Evolutionary conservation across 2,329 filamentous ascomycete genomes (phyloP).

Genomic region (Fusarium pseudonygamai): DNA sequence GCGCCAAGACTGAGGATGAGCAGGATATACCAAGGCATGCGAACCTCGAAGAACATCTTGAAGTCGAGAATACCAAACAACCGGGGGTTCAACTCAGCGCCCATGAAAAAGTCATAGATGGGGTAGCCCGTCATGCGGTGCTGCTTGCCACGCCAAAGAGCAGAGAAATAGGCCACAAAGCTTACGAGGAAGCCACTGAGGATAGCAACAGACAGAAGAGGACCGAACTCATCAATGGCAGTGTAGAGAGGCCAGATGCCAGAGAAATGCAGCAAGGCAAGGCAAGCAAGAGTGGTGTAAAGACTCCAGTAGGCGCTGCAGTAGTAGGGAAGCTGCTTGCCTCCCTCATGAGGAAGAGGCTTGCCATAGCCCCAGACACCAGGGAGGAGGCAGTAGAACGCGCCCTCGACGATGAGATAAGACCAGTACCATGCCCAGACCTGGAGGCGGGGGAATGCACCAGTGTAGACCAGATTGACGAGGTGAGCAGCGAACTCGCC

Average conservation of each 20-base stretch:
- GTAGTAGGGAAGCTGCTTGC: slow-evolving; percentile 91
- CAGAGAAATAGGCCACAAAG: slow-evolving; percentile 86
- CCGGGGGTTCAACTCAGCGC: slow-evolving; percentile 87
- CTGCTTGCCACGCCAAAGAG: slow-evolving; percentile 79
- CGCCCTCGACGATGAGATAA: slow-evolving; percentile 86
- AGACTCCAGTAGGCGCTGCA: slow-evolving; percentile 90
- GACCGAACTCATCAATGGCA: slow-evolving; percentile 93
- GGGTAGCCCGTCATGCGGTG: slow-evolving; percentile 91
- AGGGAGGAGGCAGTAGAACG: slow-evolving; percentile 85
- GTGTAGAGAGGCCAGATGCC: slow-evolving; percentile 90
- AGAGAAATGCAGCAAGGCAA: slow-evolving; percentile 78
- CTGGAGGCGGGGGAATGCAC: slow-evolving; percentile 82
- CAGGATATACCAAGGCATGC: slow-evolving; percentile 91
- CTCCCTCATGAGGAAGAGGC: slow-evolving; percentile 81
- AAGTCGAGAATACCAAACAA: slow-evolving; percentile 89
- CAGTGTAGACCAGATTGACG: slow-evolving; percentile 77
- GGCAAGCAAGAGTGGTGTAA: slow-evolving; percentile 82
- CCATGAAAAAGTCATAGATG: slow-evolving; percentile 95
- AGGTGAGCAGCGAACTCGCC: slow-evolving; percentile 78
- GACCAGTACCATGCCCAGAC: slow-evolving; percentile 96
- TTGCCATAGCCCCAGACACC: slow-evolving; percentile 91
- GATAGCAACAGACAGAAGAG: slow-evolving; percentile 92
- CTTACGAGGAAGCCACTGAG: slow-evolving; percentile 86
- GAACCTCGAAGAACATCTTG: slow-evolving; percentile 97
- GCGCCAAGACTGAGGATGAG: slow-evolving; percentile 80